phyloP scores from a whole-genome alignment of 768 basidiomycete species.

The Serendipita sp. region DNA sequence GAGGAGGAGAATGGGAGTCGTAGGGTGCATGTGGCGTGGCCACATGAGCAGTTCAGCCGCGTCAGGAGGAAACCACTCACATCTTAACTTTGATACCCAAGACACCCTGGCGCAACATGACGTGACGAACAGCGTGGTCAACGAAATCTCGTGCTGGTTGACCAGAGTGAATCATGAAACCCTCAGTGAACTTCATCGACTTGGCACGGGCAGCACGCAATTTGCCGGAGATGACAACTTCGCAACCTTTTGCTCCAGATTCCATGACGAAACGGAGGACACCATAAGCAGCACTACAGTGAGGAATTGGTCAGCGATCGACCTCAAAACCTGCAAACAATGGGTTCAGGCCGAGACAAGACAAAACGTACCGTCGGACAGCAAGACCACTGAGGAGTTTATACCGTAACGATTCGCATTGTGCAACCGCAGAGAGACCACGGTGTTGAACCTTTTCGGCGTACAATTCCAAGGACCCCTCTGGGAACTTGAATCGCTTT shows the following conservation, averaged over 20 bases:
- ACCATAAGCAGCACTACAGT: slow-evolving; percentile 84
- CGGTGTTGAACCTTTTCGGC: slow-evolving; percentile 98
- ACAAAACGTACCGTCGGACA: slow-evolving; percentile 67
- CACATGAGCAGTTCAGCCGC: no score
- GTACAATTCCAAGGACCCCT: slow-evolving; percentile 96
- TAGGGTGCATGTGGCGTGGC: neutral
- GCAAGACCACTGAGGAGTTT: slow-evolving; percentile 99
- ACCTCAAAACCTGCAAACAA: neutral
- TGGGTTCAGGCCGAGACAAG: no score
- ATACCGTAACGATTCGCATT: slow-evolving; percentile 96
- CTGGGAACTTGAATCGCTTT: slow-evolving; percentile 99
- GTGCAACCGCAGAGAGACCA: slow-evolving; percentile 94
- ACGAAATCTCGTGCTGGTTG: slow-evolving; percentile 95
- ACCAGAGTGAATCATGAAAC: slow-evolving; percentile 98
- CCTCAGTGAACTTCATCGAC: slow-evolving; percentile 99
- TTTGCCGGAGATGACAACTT: slow-evolving; percentile 98
- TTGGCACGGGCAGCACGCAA: slow-evolving; percentile 99
- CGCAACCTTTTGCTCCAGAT: slow-evolving; percentile 98
- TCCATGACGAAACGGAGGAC: slow-evolving; percentile 99
- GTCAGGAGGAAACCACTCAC: slow-evolving; percentile 27
- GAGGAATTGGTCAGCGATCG: neutral
- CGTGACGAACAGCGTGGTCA: slow-evolving; percentile 94
- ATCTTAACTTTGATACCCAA: slow-evolving; percentile 99
- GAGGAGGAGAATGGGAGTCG: neutral
- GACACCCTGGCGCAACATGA: slow-evolving; percentile 95